Evolutionary conservation across 1,284 basidiomycete genomes (phyloP), one percentile per base, ranked within the genome.

Genomic region (Cronartium quercuum): DNA sequence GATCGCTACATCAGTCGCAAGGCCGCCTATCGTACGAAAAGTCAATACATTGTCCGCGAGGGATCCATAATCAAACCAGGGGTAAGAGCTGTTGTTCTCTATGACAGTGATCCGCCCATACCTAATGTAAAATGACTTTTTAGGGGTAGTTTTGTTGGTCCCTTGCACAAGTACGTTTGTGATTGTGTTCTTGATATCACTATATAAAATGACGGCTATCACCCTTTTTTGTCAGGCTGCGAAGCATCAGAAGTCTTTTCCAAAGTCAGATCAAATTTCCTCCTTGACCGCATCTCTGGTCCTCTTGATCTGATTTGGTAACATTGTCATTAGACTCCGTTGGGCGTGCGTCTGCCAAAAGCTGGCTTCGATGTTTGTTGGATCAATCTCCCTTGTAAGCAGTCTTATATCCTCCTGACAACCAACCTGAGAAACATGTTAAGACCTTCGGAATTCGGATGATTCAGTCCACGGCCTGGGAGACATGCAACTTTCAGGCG

Each of bases 291-390:
- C n/a, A n/a, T 21, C 1, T 12, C 5, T 1, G 6, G 29, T 55
- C n/a, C 10, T 55, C 5, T n/a, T n/a, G n/a, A n/a, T n/a, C n/a
- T n/a, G n/a, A 13, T 55, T 55, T 1, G 1, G 12, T n/a, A 21
- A 21, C 7, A 9, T 35, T 1, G 37, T 37, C 7, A 2, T 34
- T 1, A 76, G 76, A 79, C 79, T 60, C 78, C 78, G 24, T 81
- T 79, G 76, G 51, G 66, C 9, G 29, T 77, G 41, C 24, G 76
- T 13, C 69, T 79, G 0, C 78, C 78, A 7, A 29, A 37, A 24
- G 68, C 61, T 38, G 80, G 79, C 10, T 82, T 80, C 76, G 80
- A 82, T 63, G 78, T 82, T 18, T 80, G 80, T 67, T 82, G 78
- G 75, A 77, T 82, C 65, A 79, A 78, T 55, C 77, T 81, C 18